A percentile compares a stretch with the other conserved stretches of the same genome.
phyloP scores from a whole-genome alignment of 78 protist genomes.

The slime mould (Dictyostelium discoideum) region DNA sequence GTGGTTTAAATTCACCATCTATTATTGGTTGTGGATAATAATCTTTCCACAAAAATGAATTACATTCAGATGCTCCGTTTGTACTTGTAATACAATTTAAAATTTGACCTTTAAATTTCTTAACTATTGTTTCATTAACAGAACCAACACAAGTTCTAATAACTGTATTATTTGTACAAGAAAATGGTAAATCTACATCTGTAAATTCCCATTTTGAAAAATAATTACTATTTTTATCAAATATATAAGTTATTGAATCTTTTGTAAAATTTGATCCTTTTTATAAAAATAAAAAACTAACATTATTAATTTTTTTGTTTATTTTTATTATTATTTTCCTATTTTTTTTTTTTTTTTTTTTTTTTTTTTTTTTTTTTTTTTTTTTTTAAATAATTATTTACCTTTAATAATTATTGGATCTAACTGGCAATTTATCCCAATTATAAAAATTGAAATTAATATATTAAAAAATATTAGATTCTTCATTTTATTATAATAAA shows the following conservation, averaged over 20 bases:
- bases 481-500: no score
- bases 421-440: no score
- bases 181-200: not conserved
- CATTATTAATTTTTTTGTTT: no score
- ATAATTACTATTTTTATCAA: not conserved
- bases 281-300: no score
- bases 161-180: not conserved
- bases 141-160: not conserved
- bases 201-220: not conserved
- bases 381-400: no score
- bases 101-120: not conserved
- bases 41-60: not conserved
- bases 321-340: no score
- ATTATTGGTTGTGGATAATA: not conserved
- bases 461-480: no score
- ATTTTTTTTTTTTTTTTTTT: no score
- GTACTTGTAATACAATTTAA: not conserved
- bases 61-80: not conserved
- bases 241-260: not conserved
- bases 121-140: not conserved
- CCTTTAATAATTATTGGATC: no score
- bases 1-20: not conserved
- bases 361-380: no score
- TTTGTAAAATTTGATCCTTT: not conserved
- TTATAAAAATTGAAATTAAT: no score